Base-by-base conservation (phyloP, 225 moss, liverwort and hornwort species). In the Pleurozium schreberi region DNA sequence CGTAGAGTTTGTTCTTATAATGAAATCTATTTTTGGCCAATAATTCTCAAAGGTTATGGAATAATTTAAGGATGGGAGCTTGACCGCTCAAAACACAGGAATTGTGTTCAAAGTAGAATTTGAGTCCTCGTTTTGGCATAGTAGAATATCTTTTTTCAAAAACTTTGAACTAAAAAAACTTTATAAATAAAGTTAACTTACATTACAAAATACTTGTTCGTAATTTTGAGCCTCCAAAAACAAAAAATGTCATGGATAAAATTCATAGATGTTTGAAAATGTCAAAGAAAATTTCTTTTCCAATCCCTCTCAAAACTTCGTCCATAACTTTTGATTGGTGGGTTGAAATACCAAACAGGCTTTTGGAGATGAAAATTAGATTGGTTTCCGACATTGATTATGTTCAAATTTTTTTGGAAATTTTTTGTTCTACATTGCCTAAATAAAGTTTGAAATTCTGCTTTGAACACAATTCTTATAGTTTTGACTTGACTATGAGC, bases 181-280 rank as follows among this genome's bases (percentile, higher is more conserved):
- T 36, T 2, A 0, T 38, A 36, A 38, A 36, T 18, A 20, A 38
- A 66, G 2, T 0, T 36, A 36, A 66, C 9, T 18, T 36, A 36
- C 11, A 36, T 38, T 3, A 19, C 0, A 1, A 18, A 2, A 65
- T 18, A 10, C 3, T 18, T 14, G 0, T n/a, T 67, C 23, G 7
- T 23, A 2, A 40, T 40, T 69, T 69, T 40, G 40, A 69, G 2
- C 7, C 14, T 23, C 13, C 2, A 36, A 69, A 13, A 40, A n/a
- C n/a, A n/a, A n/a, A 22, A 38, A 67, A 38, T 21, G 2, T 23
- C 38, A 20, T 25, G 26, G 4, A 25, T 4, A 23, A 40, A 42
- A 70, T 40, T 13, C 4, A 8, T 0, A 42, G 7, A 4, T 23
- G 13, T 40, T 23, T 22, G 22, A 69, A 68, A 69, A 40, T 69